phyloP scores from a whole-genome alignment of 2,329 filamentous ascomycete genomes.

The Fusarium sacchari region DNA sequence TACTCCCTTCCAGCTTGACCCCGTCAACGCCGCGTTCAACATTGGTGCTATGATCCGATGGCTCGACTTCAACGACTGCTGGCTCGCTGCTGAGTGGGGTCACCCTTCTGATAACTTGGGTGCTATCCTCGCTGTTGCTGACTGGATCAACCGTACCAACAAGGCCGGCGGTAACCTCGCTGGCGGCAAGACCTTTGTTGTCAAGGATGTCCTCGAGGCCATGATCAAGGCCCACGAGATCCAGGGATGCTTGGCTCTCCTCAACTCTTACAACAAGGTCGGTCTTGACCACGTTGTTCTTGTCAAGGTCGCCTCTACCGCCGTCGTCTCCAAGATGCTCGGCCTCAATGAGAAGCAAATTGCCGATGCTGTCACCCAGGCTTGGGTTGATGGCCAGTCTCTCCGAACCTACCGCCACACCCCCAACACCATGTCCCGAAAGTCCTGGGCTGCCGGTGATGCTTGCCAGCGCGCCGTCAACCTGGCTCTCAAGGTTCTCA shows the following conservation, averaged over 20 bases:
- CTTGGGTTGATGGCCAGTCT: constrained; percentile 96
- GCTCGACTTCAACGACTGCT: constrained; percentile 99
- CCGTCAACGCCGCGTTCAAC: constrained; percentile 96
- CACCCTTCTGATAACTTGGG: constrained; percentile 98
- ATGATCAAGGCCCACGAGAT: constrained; percentile 99
- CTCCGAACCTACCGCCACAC: constrained; percentile 97
- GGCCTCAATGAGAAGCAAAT: constrained; percentile 91
- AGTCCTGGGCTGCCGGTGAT: constrained; percentile 98
- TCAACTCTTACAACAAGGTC: constrained; percentile 99
- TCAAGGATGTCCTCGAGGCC: constrained; percentile 91
- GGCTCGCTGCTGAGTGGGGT: constrained; percentile 98
- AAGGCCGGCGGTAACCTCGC: constrained; percentile 80
- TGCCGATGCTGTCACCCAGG: constrained; percentile 93
- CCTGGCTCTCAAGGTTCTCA: constrained; percentile 88
- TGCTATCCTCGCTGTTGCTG: constrained; percentile 93
- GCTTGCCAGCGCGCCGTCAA: constrained; percentile 96
- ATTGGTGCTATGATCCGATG: constrained; percentile 99
- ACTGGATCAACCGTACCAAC: constrained; percentile 96
- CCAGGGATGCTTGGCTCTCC: constrained; percentile 93
- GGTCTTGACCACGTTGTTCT: constrained; percentile 97
- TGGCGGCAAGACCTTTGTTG: constrained; percentile 86
- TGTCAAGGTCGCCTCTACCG: constrained; percentile 96
- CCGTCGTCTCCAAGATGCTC: constrained; percentile 95
- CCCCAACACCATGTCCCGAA: constrained; percentile 99
- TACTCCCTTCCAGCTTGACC: constrained; percentile 93